These are phyloP conservation scores for Lonicera japonica DNA, from an alignment of 129 eudicot genomes.

Conservation along the genomic window DNA sequence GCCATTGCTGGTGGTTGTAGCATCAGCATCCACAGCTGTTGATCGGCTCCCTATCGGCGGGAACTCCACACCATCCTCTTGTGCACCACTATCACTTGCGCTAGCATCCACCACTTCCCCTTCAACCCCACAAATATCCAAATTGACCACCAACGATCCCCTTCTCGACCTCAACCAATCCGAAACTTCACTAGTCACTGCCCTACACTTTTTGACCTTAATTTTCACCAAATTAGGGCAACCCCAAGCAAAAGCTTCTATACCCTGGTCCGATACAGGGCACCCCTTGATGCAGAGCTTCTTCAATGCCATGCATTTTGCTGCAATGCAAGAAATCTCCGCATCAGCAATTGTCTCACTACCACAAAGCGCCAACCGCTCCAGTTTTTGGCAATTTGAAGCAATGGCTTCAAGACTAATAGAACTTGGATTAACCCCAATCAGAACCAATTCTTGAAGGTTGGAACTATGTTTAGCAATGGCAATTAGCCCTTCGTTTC, in stretches of 20 bases:
- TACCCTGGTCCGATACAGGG: conserved; percentile 42
- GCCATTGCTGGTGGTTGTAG: conserved; percentile 35
- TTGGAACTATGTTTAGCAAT: conserved; percentile 35
- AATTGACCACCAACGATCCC: conserved; percentile 55
- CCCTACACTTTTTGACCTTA: conserved; percentile 64
- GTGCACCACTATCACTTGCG: conserved; percentile 55
- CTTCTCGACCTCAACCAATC: conserved; percentile 67
- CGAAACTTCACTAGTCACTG: conserved; percentile 58
- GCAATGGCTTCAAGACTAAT: conserved; percentile 36
- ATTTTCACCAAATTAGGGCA: conserved; percentile 51
- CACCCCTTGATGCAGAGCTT: conserved; percentile 57
- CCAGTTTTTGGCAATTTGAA: conserved; percentile 34
- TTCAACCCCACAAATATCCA: conserved; percentile 66
- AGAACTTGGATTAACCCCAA: conserved; percentile 40
- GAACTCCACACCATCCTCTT: conserved; percentile 45
- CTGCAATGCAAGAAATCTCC: conserved; percentile 38
- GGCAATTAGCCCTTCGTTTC: conserved; percentile 38
- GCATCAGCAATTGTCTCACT: conserved; percentile 47
- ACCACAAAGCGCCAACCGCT: conserved; percentile 42
- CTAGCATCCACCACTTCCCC: conserved; percentile 50
- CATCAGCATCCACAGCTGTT: conserved; percentile 22
- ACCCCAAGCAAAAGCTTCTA: conserved; percentile 44
- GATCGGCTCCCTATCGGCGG: conserved; percentile 29
- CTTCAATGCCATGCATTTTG: conserved; percentile 43
- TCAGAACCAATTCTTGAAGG: conserved; percentile 45